Evolutionary conservation across 2,329 filamentous ascomycete genomes (phyloP).

Genomic region (Annulohypoxylon truncatum): DNA sequence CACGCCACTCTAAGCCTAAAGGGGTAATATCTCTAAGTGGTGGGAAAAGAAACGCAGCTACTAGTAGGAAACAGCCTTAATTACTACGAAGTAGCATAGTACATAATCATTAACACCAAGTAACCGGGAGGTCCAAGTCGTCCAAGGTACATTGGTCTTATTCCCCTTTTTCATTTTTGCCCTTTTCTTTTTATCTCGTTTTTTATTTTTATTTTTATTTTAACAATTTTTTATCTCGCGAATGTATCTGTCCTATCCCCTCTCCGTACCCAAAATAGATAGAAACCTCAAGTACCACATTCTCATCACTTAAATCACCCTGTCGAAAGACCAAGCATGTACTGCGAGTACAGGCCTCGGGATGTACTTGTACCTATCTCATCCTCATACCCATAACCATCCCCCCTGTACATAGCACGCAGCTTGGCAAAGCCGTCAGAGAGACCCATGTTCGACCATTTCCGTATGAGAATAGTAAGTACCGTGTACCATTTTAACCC

Average conservation of each 20-base stretch:
- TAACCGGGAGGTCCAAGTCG: constrained; percentile 19
- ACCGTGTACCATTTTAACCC: constrained; percentile 32
- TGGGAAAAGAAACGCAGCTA: constrained; percentile 12
- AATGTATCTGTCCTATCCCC: constrained; percentile 1
- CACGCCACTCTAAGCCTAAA: constrained; percentile 32
- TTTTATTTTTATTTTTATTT: constrained; percentile 1
- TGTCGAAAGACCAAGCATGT: constrained; percentile 15
- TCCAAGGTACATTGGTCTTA: constrained; percentile 3
- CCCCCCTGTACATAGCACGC: constrained; percentile 34
- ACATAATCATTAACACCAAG: constrained; percentile 22
- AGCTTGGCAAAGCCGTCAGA: constrained; percentile 38
- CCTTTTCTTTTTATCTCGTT: constrained; percentile 4
- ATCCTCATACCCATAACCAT: constrained; percentile 20
- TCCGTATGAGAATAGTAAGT: constrained; percentile 25
- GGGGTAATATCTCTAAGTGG: constrained; percentile 17
- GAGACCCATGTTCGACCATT: constrained; percentile 23
- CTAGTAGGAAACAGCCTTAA: constrained; percentile 34
- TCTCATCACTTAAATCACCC: constrained; percentile 19
- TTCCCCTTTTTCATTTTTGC: constrained; percentile 15
- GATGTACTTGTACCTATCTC: constrained; percentile 27
- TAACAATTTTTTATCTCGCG: constrained; percentile 3
- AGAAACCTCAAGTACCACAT: constrained; percentile 12
- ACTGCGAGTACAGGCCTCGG: constrained; percentile 19
- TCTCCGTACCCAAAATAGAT: constrained; percentile 15
- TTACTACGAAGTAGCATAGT: constrained; percentile 24